phyloP scores from a whole-genome alignment of 1,284 basidiomycete species.

The Boletus albobrunnescens region DNA sequence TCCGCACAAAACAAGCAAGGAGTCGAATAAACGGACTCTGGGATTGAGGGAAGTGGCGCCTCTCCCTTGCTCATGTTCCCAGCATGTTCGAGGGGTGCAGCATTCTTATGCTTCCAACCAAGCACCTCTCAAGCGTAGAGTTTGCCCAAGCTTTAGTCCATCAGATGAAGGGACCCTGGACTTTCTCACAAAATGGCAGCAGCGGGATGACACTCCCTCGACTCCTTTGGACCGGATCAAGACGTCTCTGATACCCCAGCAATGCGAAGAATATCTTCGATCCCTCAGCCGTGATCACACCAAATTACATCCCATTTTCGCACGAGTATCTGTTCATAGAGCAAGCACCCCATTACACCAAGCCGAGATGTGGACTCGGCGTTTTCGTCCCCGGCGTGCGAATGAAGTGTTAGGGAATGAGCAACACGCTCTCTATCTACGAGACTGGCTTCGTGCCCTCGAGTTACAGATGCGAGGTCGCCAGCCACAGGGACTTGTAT shows the following conservation, averaged over 20 bases:
- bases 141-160: neutral
- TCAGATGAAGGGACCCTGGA: slow-evolving; percentile 10
- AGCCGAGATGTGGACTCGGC: slow-evolving; percentile 66
- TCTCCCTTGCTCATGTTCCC: slow-evolving; percentile 49
- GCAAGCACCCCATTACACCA: slow-evolving; percentile 1
- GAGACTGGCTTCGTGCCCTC: slow-evolving; percentile 76
- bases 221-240: neutral
- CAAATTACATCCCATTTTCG: slow-evolving; percentile 51
- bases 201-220: slow-evolving; percentile 1
- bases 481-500: slow-evolving; percentile 4
- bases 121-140: slow-evolving; percentile 11
- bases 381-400: slow-evolving; percentile 72
- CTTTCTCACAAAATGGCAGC: slow-evolving; percentile 18
- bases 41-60: slow-evolving; percentile 31
- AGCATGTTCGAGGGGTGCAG: slow-evolving; percentile 62
- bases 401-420: slow-evolving; percentile 83
- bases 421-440: slow-evolving; percentile 66
- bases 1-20: slow-evolving; percentile 2
- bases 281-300: slow-evolving; percentile 13
- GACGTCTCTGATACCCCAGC: slow-evolving; percentile 12
- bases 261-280: slow-evolving; percentile 19
- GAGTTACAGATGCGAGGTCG: slow-evolving; percentile 51
- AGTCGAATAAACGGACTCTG: slow-evolving; percentile 3
- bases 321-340: slow-evolving; percentile 36
- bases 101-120: slow-evolving; percentile 22